Evolutionary conservation across 768 basidiomycete genomes (phyloP).

Genomic region (Pholiota molesta): DNA sequence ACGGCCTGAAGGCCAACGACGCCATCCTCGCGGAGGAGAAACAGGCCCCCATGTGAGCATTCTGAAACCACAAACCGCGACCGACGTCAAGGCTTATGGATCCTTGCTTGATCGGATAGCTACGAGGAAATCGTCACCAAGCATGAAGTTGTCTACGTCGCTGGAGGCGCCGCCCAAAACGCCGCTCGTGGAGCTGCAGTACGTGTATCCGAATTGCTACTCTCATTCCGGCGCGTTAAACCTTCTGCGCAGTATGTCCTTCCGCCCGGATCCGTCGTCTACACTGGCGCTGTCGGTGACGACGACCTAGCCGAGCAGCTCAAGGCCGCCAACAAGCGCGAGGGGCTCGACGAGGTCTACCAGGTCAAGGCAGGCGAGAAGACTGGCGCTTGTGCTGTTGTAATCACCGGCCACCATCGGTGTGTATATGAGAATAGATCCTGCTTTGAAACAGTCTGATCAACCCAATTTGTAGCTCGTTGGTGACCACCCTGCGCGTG

Average conservation of each 20-base stretch:
- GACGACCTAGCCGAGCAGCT: constrained; percentile 92
- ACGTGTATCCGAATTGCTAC: constrained; percentile 31
- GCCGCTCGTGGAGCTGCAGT: constrained; percentile 96
- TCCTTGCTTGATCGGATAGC: constrained; percentile 43
- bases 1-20: constrained; percentile 90
- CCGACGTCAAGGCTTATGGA: not conserved
- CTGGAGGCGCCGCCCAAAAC: constrained; percentile 97
- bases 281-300: constrained; percentile 91
- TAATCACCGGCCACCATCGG: constrained; percentile 94
- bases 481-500: constrained; percentile 88
- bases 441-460: not conserved
- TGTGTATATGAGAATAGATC: constrained; percentile 32
- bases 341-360: constrained; percentile 88
- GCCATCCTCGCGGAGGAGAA: constrained; percentile 93
- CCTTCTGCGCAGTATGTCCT: constrained; percentile 76
- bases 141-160: constrained; percentile 84
- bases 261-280: constrained; percentile 87
- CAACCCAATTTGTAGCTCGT: constrained; percentile 55
- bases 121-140: constrained; percentile 87
- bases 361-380: constrained; percentile 84
- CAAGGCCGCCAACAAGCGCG: constrained; percentile 86
- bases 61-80: not conserved
- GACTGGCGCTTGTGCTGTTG: constrained; percentile 96
- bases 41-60: constrained; percentile 79
- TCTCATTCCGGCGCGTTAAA: not conserved